Evolutionary conservation across 2,329 filamentous ascomycete genomes (phyloP).

Genomic region (Colletotrichum kahawae): DNA sequence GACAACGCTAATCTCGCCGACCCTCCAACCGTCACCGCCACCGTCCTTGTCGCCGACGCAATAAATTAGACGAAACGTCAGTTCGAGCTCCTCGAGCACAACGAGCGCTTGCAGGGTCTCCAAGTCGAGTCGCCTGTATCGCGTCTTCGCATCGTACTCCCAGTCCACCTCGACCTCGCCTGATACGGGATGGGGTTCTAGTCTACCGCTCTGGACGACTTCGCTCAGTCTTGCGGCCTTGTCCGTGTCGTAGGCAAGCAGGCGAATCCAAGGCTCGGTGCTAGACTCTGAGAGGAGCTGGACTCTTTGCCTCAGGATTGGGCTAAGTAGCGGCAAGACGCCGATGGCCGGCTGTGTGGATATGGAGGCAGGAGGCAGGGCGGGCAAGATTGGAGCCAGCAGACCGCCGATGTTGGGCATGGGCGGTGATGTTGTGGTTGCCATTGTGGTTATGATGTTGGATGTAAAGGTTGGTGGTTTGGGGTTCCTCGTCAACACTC

Average conservation of each 20-base stretch:
- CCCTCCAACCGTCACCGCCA: constrained; percentile 69
- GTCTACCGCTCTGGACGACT: constrained; percentile 63
- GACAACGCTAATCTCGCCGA: constrained; percentile 70
- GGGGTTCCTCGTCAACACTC: neutral
- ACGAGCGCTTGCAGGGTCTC: constrained; percentile 77
- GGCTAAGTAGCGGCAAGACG: constrained; percentile 65
- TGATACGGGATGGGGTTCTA: constrained; percentile 82
- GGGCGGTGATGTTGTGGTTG: constrained; percentile 25
- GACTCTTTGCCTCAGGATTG: constrained; percentile 69
- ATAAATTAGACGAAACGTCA: constrained; percentile 73
- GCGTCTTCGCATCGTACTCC: constrained; percentile 65
- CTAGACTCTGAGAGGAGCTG: constrained; percentile 66
- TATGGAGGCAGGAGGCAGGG: constrained; percentile 63
- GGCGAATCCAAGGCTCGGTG: constrained; percentile 73
- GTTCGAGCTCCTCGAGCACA: constrained; percentile 62
- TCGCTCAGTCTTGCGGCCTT: constrained; percentile 63
- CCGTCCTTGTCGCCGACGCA: constrained; percentile 69
- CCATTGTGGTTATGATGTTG: constrained; percentile 27
- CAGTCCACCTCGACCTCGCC: constrained; percentile 80
- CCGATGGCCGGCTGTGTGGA: constrained; percentile 61
- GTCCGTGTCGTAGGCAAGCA: constrained; percentile 71
- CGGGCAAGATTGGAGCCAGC: constrained; percentile 62
- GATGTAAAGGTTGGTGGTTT: neutral
- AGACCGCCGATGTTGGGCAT: constrained; percentile 47
- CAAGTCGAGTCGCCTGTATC: constrained; percentile 72